phyloP scores from a whole-genome alignment of 2,329 filamentous ascomycete species.

The Gaeumannomyces sp. region DNA sequence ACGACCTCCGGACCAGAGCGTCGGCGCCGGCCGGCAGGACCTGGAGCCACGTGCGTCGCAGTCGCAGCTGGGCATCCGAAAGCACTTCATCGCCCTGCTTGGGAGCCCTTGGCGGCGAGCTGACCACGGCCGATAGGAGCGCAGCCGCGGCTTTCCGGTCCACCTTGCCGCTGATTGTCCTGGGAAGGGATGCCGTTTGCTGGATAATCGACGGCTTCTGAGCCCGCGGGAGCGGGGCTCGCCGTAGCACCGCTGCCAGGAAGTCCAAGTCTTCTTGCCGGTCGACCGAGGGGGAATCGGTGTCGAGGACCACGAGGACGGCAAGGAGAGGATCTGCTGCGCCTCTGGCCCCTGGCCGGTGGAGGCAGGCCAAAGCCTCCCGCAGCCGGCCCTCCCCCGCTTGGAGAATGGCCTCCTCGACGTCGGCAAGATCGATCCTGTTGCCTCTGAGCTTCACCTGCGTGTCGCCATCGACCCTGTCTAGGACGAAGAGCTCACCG shows the following conservation, averaged over 20 bases:
- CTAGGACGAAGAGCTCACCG: slow-evolving; percentile 28
- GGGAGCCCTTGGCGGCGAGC: not conserved
- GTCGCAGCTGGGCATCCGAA: not conserved
- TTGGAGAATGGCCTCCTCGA: not conserved
- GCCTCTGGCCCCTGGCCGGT: not conserved
- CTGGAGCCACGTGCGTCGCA: not conserved
- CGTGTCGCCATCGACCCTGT: slow-evolving; percentile 34
- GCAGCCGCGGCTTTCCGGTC: not conserved
- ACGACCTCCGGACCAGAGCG: slow-evolving; percentile 10
- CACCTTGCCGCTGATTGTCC: not conserved
- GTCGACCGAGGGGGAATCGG: not conserved
- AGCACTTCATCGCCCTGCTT: not conserved
- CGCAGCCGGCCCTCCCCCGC: not conserved
- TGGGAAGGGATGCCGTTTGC: not conserved
- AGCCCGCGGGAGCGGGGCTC: not conserved
- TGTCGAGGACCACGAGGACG: not conserved
- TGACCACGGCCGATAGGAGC: not conserved
- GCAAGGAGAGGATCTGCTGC: not conserved
- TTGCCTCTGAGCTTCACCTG: slow-evolving; percentile 35
- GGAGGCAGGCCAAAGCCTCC: not conserved
- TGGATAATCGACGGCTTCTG: not conserved
- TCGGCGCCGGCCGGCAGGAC: not conserved
- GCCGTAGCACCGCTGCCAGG: not conserved
- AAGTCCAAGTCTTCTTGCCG: not conserved
- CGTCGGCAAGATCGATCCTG: not conserved